Percentiles rank a stretch among this genome's conserved stretches.
These are phyloP conservation scores for Lophiostoma macrostomum DNA, from an alignment of 495 filamentous ascomycete genomes.

Conservation along the genomic window DNA sequence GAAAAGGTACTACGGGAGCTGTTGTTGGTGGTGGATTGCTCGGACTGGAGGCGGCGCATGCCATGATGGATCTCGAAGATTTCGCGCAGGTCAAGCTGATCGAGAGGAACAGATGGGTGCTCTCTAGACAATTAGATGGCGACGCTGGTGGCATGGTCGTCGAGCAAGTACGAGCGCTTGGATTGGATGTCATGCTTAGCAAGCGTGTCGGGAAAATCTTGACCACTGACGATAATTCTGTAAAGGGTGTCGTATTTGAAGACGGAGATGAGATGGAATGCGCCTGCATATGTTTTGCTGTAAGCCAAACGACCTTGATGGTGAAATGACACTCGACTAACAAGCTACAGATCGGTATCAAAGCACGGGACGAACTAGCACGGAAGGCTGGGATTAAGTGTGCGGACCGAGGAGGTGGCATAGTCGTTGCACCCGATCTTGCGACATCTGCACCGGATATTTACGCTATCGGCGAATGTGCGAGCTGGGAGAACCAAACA, in stretches of 20 bases:
- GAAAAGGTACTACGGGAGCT: constrained; percentile 67
- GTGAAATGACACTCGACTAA: constrained; percentile 7
- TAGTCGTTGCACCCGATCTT: constrained; percentile 70
- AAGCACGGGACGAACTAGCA: constrained; percentile 79
- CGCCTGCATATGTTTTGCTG: constrained; percentile 84
- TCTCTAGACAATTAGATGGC: constrained; percentile 79
- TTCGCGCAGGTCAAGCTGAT: constrained; percentile 79
- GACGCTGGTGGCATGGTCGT: constrained; percentile 84
- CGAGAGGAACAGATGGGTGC: constrained; percentile 86
- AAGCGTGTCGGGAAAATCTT: constrained; percentile 75
- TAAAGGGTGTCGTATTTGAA: constrained; percentile 75
- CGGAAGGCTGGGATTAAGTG: constrained; percentile 67
- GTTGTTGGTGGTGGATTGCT: constrained; percentile 91
- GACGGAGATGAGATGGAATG: constrained; percentile 82
- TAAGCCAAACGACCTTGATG: constrained; percentile 39
- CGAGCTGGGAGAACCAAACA: constrained; percentile 89
- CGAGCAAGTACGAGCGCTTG: constrained; percentile 76
- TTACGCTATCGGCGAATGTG: constrained; percentile 93
- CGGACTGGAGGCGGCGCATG: constrained; percentile 91
- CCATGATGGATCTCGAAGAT: constrained; percentile 83
- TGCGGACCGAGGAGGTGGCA: constrained; percentile 70
- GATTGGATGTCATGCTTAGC: constrained; percentile 77
- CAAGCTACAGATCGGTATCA: constrained; percentile 65
- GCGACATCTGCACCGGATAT: constrained; percentile 70
- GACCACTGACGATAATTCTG: constrained; percentile 61